Percentiles rank a stretch among this genome's conserved stretches.
phyloP scores from a whole-genome alignment of 805 yeast species.

The Candida dajiaensis region DNA sequence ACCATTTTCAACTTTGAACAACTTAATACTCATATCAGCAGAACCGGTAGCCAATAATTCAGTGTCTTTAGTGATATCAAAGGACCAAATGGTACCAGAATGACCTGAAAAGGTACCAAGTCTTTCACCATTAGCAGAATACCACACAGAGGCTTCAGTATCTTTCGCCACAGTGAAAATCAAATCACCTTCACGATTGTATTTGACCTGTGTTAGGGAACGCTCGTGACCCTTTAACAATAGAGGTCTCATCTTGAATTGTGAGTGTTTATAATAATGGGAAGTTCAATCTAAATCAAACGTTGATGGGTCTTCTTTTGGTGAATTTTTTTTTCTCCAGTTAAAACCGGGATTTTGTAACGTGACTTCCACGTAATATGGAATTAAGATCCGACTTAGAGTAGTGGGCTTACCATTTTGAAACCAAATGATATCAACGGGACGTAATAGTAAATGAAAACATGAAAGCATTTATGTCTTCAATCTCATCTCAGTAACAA shows the following conservation, averaged over 20 bases:
- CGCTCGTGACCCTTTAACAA: conserved; percentile 93
- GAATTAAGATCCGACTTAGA: no score
- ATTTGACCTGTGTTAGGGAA: conserved; percentile 93
- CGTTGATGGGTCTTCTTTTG: neutral
- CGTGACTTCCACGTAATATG: neutral
- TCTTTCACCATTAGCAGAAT: conserved; percentile 91
- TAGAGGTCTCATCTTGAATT: conserved; percentile 53
- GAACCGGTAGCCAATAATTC: conserved; percentile 77
- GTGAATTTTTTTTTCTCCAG: no score
- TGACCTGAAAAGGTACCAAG: conserved; percentile 89
- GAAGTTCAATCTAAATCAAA: no score
- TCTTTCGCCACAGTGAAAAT: conserved; percentile 91
- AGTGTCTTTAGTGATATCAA: conserved; percentile 75
- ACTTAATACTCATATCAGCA: conserved; percentile 79
- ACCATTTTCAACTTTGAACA: conserved; percentile 84
- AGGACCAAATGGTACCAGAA: conserved; percentile 91
- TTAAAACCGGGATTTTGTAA: no score
- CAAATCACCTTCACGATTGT: conserved; percentile 92
- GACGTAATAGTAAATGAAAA: no score
- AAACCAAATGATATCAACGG: no score
- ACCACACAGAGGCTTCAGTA: conserved; percentile 87
- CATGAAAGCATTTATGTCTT: no score
- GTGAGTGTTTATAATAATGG: neutral
- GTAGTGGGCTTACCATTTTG: no score
- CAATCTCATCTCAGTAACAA: no score